These are phyloP conservation scores for Melocanna baccifera DNA, from an alignment of 176 grass and related monocot genomes.

Conservation along the genomic window DNA sequence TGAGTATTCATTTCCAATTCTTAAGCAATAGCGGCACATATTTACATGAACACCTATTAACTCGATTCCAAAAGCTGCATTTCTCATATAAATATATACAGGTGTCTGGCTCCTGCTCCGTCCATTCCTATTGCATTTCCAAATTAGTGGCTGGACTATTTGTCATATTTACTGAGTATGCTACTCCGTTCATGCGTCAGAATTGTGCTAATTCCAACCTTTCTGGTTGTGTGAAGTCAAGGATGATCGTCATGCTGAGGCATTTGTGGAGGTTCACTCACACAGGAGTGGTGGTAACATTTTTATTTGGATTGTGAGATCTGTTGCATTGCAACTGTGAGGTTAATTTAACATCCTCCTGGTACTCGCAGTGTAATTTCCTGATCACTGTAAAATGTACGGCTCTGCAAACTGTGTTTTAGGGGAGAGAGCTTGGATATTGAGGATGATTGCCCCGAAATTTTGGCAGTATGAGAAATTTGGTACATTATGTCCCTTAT, in stretches of 20 bases:
- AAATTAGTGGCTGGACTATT: neutral
- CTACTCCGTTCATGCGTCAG: neutral
- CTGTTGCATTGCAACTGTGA: neutral
- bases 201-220: conserved; percentile 21
- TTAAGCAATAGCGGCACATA: neutral
- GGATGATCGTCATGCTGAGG: conserved; percentile 82
- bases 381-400: neutral
- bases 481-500: neutral
- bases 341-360: neutral
- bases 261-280: conserved; percentile 26
- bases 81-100: neutral
- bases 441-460: neutral
- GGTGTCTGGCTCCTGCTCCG: neutral
- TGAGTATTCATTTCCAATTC: neutral
- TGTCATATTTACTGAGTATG: neutral
- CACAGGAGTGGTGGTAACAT: neutral
- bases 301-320: neutral
- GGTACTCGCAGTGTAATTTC: neutral
- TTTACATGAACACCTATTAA: neutral
- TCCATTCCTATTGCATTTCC: neutral
- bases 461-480: neutral
- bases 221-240: conserved; percentile 89
- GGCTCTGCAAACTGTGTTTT: neutral
- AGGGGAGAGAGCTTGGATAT: neutral
- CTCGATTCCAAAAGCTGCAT: neutral